Base-by-base conservation (phyloP, 352 stramenopile species). In the Pythium phragmiticola region DNA sequence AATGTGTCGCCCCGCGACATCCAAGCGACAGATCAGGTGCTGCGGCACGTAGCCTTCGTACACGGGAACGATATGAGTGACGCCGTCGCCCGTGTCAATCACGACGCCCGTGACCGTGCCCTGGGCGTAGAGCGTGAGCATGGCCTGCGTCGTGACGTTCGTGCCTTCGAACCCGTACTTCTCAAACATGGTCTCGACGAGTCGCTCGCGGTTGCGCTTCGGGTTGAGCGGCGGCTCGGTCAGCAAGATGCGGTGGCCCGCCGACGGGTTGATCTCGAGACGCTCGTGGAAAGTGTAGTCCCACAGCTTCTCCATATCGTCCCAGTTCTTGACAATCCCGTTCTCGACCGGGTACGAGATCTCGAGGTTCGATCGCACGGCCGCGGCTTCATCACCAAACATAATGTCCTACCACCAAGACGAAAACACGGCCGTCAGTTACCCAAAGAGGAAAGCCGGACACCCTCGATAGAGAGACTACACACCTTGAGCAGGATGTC, bases 231-330 rank as follows among this genome's bases (percentile, higher is more conserved):
- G 91, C 28, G 93, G 88, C 68, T 98, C 93, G 2, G 93, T 98
- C 8, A 98, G 76, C 56, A 98, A 65, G 57, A 98, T 97, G 43
- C 90, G 92, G 60, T 96, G 74, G 26, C 86, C 86, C 0, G 60
- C 78, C 34, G 69, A 64, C 9, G 85, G 75, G 65, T 87, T 77
- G 52, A 90, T 89, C 39, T 60, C 75, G 59, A 98, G 69, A 2
- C 92, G 93, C 60, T 98, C 90, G 56, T 95, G 78, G 75, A 98
- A 98, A 51, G 92, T 98, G 76, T 98, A 98, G 74, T 98, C 95
- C 95, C 95, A 99, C 33, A 99, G 76, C 64, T 98, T 92, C 73
- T 98, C 89, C 95, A 99, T 98, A 68, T 98, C 95, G 55, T 98
- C 90, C 95, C 95, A 99, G 80, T 98, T 98, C 73, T 96, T 96